Evolutionary conservation across 2,329 filamentous ascomycete species (phyloP).

Genomic region (Orbilia ellipsospora): DNA sequence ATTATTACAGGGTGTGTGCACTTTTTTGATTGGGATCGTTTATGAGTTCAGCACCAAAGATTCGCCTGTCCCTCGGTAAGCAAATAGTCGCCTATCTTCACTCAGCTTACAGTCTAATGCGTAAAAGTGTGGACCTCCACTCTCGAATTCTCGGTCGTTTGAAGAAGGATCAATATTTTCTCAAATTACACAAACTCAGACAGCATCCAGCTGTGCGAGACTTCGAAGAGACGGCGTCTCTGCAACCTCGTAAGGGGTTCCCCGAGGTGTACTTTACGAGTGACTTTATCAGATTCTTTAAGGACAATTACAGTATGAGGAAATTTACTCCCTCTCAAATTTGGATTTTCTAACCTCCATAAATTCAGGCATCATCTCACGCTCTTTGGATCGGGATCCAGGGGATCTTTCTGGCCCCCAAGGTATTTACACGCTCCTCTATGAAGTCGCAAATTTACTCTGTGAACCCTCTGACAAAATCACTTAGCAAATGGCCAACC

Average conservation of each 20-base stretch:
- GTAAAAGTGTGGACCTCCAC: slow-evolving; percentile 76
- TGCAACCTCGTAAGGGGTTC: slow-evolving; percentile 65
- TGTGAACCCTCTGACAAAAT: slow-evolving; percentile 55
- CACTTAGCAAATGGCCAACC: slow-evolving; percentile 77
- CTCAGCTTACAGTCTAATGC: background rate
- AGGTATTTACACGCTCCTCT: slow-evolving; percentile 11
- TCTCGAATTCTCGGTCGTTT: slow-evolving; percentile 79
- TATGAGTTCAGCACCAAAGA: slow-evolving; percentile 99
- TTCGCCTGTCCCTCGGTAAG: slow-evolving; percentile 77
- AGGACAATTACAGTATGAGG: slow-evolving; percentile 82
- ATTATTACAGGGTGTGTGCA: slow-evolving; percentile 82
- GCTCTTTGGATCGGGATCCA: slow-evolving; percentile 35
- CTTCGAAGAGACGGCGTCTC: slow-evolving; percentile 74
- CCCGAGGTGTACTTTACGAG: slow-evolving; percentile 88
- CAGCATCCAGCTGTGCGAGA: slow-evolving; percentile 83
- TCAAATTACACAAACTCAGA: slow-evolving; percentile 80
- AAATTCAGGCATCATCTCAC: slow-evolving; percentile 33
- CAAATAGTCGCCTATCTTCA: background rate
- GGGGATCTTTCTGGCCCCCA: slow-evolving; percentile 38
- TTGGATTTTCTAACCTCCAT: background rate
- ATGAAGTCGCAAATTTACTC: background rate
- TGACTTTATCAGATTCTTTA: slow-evolving; percentile 90
- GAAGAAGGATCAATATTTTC: slow-evolving; percentile 86
- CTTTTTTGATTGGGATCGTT: slow-evolving; percentile 83
- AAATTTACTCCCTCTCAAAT: background rate